A percentile compares a stretch with the other conserved stretches of the same genome.
Conservation (phyloP, 1,284 basidiomycete species). For the Chondrostereum purpureum region DNA sequence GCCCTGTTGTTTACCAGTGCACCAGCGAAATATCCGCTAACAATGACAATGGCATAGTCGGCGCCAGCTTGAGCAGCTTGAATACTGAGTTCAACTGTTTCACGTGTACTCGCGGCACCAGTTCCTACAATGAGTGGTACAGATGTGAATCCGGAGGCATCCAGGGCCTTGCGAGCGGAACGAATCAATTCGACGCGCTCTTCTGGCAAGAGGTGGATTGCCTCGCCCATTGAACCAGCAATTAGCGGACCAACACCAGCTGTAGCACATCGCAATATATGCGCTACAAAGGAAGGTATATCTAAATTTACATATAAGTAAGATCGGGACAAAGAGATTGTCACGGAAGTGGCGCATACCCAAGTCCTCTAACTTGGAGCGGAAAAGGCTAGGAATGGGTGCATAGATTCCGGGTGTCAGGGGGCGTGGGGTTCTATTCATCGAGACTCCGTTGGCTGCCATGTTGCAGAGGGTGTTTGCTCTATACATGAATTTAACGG, state of each 20-base stretch:
- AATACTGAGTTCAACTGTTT: constrained; percentile 67
- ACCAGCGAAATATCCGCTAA: constrained; percentile 82
- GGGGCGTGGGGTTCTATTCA: constrained; percentile 32
- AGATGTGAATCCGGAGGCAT: constrained; percentile 51
- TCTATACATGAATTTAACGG: no score
- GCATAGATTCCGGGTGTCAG: constrained; percentile 79
- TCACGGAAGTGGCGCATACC: constrained; percentile 40
- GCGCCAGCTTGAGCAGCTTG: constrained; percentile 79
- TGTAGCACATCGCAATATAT: constrained; percentile 63
- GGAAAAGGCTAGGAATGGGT: constrained; percentile 83
- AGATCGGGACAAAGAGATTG: constrained; percentile 4
- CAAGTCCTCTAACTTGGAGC: constrained; percentile 70
- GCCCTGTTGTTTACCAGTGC: constrained; percentile 52
- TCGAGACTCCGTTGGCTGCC: constrained; percentile 32
- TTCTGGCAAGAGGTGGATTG: constrained; percentile 68
- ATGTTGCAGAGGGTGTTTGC: constrained; percentile 23
- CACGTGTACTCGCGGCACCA: constrained; percentile 75
- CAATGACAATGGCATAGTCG: constrained; percentile 80
- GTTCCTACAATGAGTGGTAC: constrained; percentile 79
- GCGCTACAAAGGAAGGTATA: constrained; percentile 61
- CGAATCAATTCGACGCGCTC: constrained; percentile 71
- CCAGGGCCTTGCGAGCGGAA: constrained; percentile 64
- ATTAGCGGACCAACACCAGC: constrained; percentile 80
- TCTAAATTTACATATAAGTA: constrained; percentile 39
- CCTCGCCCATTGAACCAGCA: constrained; percentile 79